Conservation (phyloP, 495 filamentous ascomycete species). For the Talaromyces nanjingensis region DNA sequence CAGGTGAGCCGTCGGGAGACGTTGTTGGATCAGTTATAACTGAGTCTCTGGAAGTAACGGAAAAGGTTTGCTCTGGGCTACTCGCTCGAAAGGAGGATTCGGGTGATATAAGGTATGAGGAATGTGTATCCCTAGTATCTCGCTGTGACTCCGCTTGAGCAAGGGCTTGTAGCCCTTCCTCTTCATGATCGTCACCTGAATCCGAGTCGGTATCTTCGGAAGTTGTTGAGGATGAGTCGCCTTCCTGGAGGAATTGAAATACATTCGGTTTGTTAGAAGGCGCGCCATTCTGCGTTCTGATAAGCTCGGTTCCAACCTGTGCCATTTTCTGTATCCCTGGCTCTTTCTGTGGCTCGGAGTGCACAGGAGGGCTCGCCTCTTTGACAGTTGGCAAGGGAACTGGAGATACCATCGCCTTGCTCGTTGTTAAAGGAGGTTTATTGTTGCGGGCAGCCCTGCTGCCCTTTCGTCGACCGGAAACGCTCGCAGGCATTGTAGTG, state of each 20-base stretch:
- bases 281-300: neutral
- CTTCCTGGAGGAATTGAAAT: constrained; percentile 35
- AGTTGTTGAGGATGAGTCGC: constrained; percentile 15
- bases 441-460: neutral
- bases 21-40: constrained; percentile 15
- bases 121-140: neutral
- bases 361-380: neutral
- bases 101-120: constrained; percentile 13
- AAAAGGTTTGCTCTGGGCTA: constrained; percentile 17
- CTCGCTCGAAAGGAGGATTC: constrained; percentile 11
- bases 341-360: neutral
- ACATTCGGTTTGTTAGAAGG: constrained; percentile 26
- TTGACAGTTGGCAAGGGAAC: neutral
- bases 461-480: constrained; percentile 8
- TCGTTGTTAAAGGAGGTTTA: neutral
- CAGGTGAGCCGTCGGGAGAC: constrained; percentile 19
- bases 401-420: neutral
- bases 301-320: neutral
- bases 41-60: constrained; percentile 19
- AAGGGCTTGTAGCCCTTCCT: constrained; percentile 10
- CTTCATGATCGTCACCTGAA: constrained; percentile 9
- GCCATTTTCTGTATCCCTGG: neutral
- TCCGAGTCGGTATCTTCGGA: constrained; percentile 16
- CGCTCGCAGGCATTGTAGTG: constrained; percentile 3
- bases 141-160: constrained; percentile 10